Evolutionary conservation across 2,329 filamentous ascomycete species (phyloP).

Genomic region (Hirsutella thompsonii): DNA sequence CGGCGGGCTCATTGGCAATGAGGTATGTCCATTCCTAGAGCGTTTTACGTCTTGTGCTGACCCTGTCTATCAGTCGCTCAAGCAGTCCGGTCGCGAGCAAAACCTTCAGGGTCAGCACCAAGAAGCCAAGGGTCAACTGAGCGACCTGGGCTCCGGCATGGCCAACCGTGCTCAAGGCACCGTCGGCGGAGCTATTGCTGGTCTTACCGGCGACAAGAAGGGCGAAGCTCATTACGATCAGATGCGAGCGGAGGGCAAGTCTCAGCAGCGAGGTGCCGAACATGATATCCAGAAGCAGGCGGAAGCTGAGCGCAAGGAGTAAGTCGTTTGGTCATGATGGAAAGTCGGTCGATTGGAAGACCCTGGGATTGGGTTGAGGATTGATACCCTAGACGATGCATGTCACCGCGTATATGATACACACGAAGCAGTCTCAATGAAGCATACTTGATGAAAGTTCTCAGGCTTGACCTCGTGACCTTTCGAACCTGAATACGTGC

Average conservation of each 20-base stretch:
- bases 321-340: neutral
- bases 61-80: constrained; percentile 57
- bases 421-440: too few species aligned
- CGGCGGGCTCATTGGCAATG: constrained; percentile 62
- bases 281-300: constrained; percentile 64
- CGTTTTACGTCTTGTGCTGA: too few species aligned
- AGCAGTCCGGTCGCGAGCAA: constrained; percentile 62
- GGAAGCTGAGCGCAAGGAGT: constrained; percentile 22
- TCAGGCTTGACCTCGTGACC: too few species aligned
- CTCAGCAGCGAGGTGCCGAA: constrained; percentile 71
- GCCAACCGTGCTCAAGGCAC: constrained; percentile 56
- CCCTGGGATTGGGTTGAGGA: neutral
- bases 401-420: too few species aligned
- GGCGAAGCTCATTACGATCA: constrained; percentile 52
- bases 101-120: constrained; percentile 69
- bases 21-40: constrained; percentile 35
- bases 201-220: constrained; percentile 55
- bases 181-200: constrained; percentile 58
- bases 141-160: constrained; percentile 55
- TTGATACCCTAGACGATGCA: neutral
- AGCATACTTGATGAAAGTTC: too few species aligned
- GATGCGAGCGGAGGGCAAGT: constrained; percentile 74
- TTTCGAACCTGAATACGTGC: too few species aligned
- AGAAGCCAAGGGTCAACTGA: constrained; percentile 72
- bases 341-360: too few species aligned